Evolutionary conservation across 108 stramenopile species (phyloP), one percentile per base, ranked within the genome.

Genomic region (Cyclotella baltica): DNA sequence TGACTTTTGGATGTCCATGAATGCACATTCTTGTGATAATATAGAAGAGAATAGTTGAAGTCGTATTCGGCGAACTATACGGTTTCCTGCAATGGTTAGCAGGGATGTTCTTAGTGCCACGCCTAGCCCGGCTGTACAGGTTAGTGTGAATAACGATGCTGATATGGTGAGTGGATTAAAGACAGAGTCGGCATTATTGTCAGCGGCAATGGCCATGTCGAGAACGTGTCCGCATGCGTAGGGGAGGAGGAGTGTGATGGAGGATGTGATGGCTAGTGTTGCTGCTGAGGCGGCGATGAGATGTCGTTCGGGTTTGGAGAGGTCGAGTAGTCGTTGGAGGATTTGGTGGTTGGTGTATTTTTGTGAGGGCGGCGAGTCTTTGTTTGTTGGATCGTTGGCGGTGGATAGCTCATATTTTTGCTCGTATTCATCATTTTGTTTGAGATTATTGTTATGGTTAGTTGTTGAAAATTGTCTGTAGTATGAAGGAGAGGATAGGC

Each of bases 61-160:
- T 46, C 91, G 83, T 36, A 94, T 75, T 10, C 91, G 78, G 5
- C 87, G 67, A 6, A 93, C 92, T 11, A 96, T 88, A 10, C 89
- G 84, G 84, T 96, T 93, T 0, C 93, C 93, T 1, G 92, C 92
- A 20, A 78, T 87, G 35, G 78, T 81, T 20, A 93, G 69, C 88
- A 88, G 77, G 43, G 87, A 48, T 16, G 86, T 80, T 46, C 93
- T 75, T 13, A 84, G 74, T 40, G 87, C 86, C 0, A 93, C 93
- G 23, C 93, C 93, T 11, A 72, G 58, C 11, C 90, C 93, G 20
- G 93, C 86, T 6, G 78, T 57, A 33, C 81, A 73, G 30, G 85
- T 86, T 35, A 93, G 57, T 22, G 78, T 86, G 67, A 93, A 91
- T 62, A 93, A 78, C 13, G 89, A 89, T 0, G 70, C 59, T 15